Conservation (phyloP, 352 stramenopile species). For the Phytophthora hibernalis region DNA sequence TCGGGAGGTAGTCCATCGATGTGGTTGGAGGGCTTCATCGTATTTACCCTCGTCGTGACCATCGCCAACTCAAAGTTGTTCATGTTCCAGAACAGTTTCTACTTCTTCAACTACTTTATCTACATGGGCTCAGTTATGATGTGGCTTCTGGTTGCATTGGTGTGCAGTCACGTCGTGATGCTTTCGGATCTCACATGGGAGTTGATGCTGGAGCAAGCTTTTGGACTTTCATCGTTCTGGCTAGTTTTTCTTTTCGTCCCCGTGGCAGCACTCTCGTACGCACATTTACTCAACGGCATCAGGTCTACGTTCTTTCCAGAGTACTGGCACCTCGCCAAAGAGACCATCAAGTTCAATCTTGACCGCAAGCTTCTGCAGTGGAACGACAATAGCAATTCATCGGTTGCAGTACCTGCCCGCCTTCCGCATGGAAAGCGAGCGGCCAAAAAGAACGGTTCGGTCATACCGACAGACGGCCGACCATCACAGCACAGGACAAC, state of each 20-base stretch:
- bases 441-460: slow-evolving; percentile 41
- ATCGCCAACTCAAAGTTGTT: slow-evolving; percentile 83
- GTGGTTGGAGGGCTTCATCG: slow-evolving; percentile 83
- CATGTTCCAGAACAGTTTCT: slow-evolving; percentile 83
- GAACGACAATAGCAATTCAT: slow-evolving; percentile 69
- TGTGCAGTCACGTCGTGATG: slow-evolving; percentile 56
- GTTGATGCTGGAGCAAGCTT: slow-evolving; percentile 70
- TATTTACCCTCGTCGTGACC: slow-evolving; percentile 83
- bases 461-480: slow-evolving; percentile 40
- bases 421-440: slow-evolving; percentile 13
- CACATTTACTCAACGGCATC: slow-evolving; percentile 59
- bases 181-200: slow-evolving; percentile 82
- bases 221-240: slow-evolving; percentile 65
- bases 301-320: slow-evolving; percentile 73
- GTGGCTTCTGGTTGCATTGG: slow-evolving; percentile 68
- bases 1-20: slow-evolving; percentile 56
- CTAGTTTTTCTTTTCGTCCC: slow-evolving; percentile 63
- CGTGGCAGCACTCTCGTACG: slow-evolving; percentile 56
- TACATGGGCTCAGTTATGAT: slow-evolving; percentile 67
- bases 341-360: slow-evolving; percentile 75
- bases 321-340: slow-evolving; percentile 84
- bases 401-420: slow-evolving; percentile 52
- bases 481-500: slow-evolving; percentile 33
- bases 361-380: slow-evolving; percentile 62
- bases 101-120: slow-evolving; percentile 69